Evolutionary conservation across 345 rosid species (phyloP).

Genomic region (Rhodamnia argentea): DNA sequence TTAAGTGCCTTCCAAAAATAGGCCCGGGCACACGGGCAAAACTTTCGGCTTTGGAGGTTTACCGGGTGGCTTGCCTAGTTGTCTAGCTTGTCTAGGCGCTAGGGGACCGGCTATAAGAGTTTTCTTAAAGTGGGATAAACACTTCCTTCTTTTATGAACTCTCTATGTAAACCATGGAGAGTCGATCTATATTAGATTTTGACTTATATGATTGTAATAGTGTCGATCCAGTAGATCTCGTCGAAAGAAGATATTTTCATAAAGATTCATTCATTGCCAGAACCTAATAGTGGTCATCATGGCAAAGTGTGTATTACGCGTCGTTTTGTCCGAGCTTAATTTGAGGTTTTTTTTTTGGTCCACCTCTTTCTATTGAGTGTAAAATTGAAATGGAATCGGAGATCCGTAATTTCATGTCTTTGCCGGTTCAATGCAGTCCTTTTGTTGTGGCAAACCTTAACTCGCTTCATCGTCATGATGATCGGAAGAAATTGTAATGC

Average conservation of each 20-base stretch:
- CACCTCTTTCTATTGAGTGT: not conserved
- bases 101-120: too few relatives aligned
- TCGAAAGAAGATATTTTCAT: not conserved
- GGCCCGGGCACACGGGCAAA: not conserved
- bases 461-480: fast-evolving
- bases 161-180: fast-evolving
- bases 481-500: not conserved
- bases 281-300: not conserved
- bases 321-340: not conserved
- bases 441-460: not conserved
- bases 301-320: fast-evolving
- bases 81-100: too few relatives aligned
- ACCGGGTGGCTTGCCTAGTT: too few relatives aligned
- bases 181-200: fast-evolving
- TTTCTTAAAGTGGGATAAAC: too few relatives aligned
- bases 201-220: not conserved
- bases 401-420: not conserved
- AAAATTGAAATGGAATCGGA: not conserved
- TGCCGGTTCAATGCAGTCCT: too few relatives aligned
- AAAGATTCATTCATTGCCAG: not conserved
- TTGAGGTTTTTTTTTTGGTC: not conserved
- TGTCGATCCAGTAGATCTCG: not conserved
- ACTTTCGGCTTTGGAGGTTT: too few relatives aligned
- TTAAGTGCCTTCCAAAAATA: not conserved
- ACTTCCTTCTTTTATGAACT: too few relatives aligned